These are phyloP conservation scores for Globisporangium takayamanum DNA, from an alignment of 352 stramenopile genomes.

Conservation along the genomic window DNA sequence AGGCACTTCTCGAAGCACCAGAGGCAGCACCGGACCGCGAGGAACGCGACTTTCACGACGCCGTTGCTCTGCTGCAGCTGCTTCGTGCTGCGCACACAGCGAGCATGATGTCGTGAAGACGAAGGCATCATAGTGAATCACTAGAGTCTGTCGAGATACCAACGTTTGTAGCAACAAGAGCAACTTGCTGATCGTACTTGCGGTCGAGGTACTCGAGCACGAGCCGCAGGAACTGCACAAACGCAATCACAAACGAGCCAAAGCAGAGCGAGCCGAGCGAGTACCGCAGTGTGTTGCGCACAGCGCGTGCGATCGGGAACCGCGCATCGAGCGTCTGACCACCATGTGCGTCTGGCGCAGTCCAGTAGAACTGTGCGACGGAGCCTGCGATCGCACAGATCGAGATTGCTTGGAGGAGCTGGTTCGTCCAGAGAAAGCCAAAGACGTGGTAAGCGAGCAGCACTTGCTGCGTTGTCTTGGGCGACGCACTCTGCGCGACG, in stretches of 20 bases:
- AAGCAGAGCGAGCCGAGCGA: conserved; percentile 95
- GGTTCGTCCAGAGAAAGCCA: conserved; percentile 94
- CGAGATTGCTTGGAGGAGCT: conserved; percentile 94
- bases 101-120: neutral
- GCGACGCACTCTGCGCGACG: conserved; percentile 15
- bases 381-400: conserved; percentile 92
- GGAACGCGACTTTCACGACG: conserved; percentile 78
- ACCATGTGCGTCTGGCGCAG: conserved; percentile 22
- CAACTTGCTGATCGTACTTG: conserved; percentile 73
- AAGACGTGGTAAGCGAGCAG: conserved; percentile 88
- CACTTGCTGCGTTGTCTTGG: conserved; percentile 45
- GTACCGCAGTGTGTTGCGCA: conserved; percentile 77
- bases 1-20: conserved; percentile 95
- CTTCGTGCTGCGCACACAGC: conserved; percentile 39
- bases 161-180: neutral
- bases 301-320: conserved; percentile 55
- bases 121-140: neutral
- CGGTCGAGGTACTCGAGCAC: conserved; percentile 93
- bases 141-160: neutral
- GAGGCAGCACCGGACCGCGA: conserved; percentile 86
- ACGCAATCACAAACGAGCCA: conserved; percentile 94
- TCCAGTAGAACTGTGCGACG: conserved; percentile 93
- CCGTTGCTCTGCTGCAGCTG: conserved; percentile 68
- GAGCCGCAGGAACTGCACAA: conserved; percentile 93
- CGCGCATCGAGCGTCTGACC: conserved; percentile 36